Evolutionary conservation across 2,329 filamentous ascomycete species (phyloP).

Genomic region (Nemania serpens): DNA sequence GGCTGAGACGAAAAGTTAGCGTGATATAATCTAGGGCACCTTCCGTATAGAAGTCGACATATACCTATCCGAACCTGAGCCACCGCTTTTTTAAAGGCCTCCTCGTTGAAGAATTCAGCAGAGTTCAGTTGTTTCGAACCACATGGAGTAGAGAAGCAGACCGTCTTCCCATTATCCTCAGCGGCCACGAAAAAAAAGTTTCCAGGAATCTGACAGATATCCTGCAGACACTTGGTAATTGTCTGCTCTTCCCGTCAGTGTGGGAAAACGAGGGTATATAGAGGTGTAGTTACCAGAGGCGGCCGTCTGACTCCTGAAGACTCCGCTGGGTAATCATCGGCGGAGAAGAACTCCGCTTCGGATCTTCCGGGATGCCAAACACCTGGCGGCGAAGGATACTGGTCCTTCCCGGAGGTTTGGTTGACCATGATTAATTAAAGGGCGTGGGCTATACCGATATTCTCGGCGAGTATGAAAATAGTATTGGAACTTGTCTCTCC

Average conservation of each 20-base stretch:
- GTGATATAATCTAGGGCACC: not conserved
- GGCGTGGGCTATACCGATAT: too few relatives aligned
- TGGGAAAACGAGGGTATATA: not conserved
- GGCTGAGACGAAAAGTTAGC: conserved; percentile 5
- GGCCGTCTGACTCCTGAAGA: not conserved
- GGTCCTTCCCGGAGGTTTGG: too few relatives aligned
- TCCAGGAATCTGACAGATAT: conserved; percentile 57
- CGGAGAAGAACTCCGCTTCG: too few relatives aligned
- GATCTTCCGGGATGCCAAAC: too few relatives aligned
- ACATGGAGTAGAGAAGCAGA: conserved; percentile 43
- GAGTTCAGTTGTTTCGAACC: conserved; percentile 35
- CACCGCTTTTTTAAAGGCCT: conserved; percentile 48
- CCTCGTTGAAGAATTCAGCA: conserved; percentile 52
- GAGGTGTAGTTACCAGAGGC: conserved; percentile 25
- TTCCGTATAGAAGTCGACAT: conserved; percentile 8
- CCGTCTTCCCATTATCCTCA: conserved; percentile 51
- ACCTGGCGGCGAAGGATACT: too few relatives aligned
- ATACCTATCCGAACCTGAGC: conserved; percentile 48
- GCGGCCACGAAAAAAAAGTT: conserved; percentile 58
- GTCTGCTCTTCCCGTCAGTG: conserved; percentile 44
- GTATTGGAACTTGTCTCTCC: too few relatives aligned
- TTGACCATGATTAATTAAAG: too few relatives aligned
- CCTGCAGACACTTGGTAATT: conserved; percentile 56
- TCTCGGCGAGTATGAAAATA: too few relatives aligned
- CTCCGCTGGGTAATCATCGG: too few relatives aligned